A percentile compares a stretch with the other conserved stretches of the same genome.
These are phyloP conservation scores for Cokeromyces recurvatus DNA, from an alignment of 371 early-diverging fungal species.

Conservation along the genomic window DNA sequence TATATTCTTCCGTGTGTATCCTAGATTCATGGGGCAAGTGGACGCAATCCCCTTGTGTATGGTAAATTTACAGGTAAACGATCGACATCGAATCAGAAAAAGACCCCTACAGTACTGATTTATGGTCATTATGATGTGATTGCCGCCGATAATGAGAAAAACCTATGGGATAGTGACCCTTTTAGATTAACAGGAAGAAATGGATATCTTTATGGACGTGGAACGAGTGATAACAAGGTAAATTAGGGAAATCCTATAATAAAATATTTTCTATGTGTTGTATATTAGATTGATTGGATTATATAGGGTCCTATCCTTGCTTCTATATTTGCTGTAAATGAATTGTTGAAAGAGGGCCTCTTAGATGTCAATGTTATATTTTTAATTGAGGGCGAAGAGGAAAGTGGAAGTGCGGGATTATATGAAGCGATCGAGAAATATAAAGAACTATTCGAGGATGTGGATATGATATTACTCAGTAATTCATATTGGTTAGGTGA, in stretches of 20 bases:
- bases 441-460: conserved; percentile 57
- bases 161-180: conserved; percentile 51
- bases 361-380: conserved; percentile 70
- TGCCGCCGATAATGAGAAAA: conserved; percentile 52
- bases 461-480: conserved; percentile 69
- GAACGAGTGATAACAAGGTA: conserved; percentile 77
- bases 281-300: too few species aligned
- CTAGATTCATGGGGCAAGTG: conserved; percentile 59
- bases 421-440: conserved; percentile 55
- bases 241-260: not conserved
- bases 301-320: conserved; percentile 75
- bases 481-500: conserved; percentile 72
- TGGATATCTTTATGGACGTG: conserved; percentile 79
- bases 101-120: conserved; percentile 57
- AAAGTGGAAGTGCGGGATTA: conserved; percentile 73
- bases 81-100: not conserved
- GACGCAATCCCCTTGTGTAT: conserved; percentile 75
- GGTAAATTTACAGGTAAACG: conserved; percentile 58
- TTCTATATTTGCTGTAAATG: conserved; percentile 70
- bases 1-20: too few species aligned
- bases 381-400: conserved; percentile 83
- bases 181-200: conserved; percentile 53
- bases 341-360: conserved; percentile 54
- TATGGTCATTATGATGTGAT: conserved; percentile 90
- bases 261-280: not conserved